A percentile compares a stretch with the other conserved stretches of the same genome.
phyloP scores from a whole-genome alignment of 2,329 filamentous ascomycete species.

The Verticillium tricorpus region DNA sequence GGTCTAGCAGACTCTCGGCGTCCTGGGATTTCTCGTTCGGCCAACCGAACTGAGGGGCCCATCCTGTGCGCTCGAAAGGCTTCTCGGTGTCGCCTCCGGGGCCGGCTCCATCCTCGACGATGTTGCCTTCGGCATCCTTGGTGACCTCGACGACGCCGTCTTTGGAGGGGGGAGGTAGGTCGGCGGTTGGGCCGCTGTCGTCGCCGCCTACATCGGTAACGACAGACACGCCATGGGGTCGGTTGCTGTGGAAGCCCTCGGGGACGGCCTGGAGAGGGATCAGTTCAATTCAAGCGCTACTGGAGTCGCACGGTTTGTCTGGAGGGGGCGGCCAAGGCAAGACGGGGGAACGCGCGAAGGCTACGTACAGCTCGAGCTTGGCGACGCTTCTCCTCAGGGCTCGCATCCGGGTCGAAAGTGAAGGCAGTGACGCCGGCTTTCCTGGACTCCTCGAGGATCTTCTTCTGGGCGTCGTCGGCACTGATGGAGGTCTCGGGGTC shows the following conservation, averaged over 20 bases:
- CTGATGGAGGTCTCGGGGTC: constrained; percentile 65
- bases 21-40: constrained; percentile 51
- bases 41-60: constrained; percentile 82
- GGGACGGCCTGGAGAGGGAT: constrained; percentile 49
- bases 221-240: constrained; percentile 63
- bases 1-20: constrained; percentile 71
- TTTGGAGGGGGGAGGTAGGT: constrained; percentile 71
- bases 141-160: constrained; percentile 58
- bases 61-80: constrained; percentile 60
- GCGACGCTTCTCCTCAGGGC: constrained; percentile 75
- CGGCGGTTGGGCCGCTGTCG: constrained; percentile 63
- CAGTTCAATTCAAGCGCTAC: not conserved
- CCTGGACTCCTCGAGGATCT: constrained; percentile 71
- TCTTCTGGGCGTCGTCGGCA: constrained; percentile 66
- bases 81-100: constrained; percentile 38
- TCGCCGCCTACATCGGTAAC: constrained; percentile 72
- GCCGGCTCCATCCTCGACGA: constrained; percentile 39
- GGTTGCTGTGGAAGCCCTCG: constrained; percentile 56
- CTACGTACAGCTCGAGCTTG: constrained; percentile 71
- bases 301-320: constrained; percentile 1
- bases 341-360: not conserved
- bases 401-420: constrained; percentile 82
- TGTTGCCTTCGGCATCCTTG: constrained; percentile 44
- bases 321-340: constrained; percentile 1
- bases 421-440: constrained; percentile 77